These are phyloP conservation scores for Paecilomyces sp. DNA, from an alignment of 2,329 filamentous ascomycete genomes.

Conservation along the genomic window DNA sequence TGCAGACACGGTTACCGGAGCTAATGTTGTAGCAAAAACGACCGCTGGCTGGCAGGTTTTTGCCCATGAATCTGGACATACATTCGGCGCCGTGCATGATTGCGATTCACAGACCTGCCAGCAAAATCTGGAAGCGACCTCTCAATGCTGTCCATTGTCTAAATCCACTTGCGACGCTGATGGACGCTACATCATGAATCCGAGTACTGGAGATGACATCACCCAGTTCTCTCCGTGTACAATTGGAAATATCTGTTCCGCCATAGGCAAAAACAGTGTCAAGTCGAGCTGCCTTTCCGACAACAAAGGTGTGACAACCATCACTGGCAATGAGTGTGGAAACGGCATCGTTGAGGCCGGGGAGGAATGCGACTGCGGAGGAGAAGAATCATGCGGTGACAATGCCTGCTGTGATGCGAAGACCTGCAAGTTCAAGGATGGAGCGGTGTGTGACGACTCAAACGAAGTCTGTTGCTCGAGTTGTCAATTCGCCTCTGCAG, in stretches of 20 bases:
- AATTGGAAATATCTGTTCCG: slow-evolving; percentile 89
- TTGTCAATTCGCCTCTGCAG: slow-evolving; percentile 43
- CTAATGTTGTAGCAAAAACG: slow-evolving; percentile 84
- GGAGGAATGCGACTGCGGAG: slow-evolving; percentile 95
- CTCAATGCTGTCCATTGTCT: slow-evolving; percentile 76
- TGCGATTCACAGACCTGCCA: slow-evolving; percentile 64
- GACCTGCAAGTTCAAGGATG: slow-evolving; percentile 76
- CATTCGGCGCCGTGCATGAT: slow-evolving; percentile 93
- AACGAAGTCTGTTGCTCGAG: slow-evolving; percentile 41
- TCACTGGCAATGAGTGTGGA: slow-evolving; percentile 79
- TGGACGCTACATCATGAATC: slow-evolving; percentile 91
- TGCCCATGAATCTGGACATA: slow-evolving; percentile 89
- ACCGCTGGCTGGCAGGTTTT: slow-evolving; percentile 90
- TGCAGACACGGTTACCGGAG: slow-evolving; percentile 67
- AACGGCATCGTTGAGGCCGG: slow-evolving; percentile 94
- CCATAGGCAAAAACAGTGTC: slow-evolving; percentile 69
- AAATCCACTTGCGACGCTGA: slow-evolving; percentile 62
- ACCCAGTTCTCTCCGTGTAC: slow-evolving; percentile 78
- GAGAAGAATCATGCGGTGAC: slow-evolving; percentile 58
- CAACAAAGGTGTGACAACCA: slow-evolving; percentile 75
- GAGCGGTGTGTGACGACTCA: slow-evolving; percentile 63
- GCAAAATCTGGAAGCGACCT: slow-evolving; percentile 54
- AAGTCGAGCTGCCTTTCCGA: slow-evolving; percentile 71
- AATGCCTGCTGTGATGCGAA: slow-evolving; percentile 77
- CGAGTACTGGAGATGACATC: slow-evolving; percentile 68